Evolutionary conservation across 805 yeast genomes (phyloP).

Genomic region (Ogataea neopini): DNA sequence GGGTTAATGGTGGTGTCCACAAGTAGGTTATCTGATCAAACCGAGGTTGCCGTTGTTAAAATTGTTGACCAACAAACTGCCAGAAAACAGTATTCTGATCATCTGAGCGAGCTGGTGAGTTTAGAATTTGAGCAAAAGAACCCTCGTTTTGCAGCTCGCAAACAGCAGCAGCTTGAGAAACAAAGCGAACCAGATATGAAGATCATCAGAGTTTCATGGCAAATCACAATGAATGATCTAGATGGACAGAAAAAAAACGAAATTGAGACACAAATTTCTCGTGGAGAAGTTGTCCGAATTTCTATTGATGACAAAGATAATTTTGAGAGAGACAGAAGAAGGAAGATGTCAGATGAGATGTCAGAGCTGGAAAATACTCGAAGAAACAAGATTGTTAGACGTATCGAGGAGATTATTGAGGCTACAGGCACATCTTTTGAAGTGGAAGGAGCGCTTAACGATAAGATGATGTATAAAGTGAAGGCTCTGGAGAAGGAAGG

Average conservation of each 20-base stretch:
- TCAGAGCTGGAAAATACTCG: conserved; percentile 36
- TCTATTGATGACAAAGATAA: conserved; percentile 42
- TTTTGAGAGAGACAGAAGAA: conserved; percentile 21
- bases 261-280: conserved; percentile 44
- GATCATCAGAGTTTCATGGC: conserved; percentile 54
- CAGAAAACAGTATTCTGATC: conserved; percentile 31
- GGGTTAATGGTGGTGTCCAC: conserved; percentile 29
- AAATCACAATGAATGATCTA: conserved; percentile 54
- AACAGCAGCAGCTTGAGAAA: conserved; percentile 11
- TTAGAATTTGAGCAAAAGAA: conserved; percentile 15
- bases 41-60: conserved; percentile 25
- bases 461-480: conserved; percentile 22
- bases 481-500: conserved; percentile 8
- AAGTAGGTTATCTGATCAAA: conserved; percentile 11
- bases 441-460: conserved; percentile 22
- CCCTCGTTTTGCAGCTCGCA: conserved; percentile 17
- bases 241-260: conserved; percentile 54
- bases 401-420: conserved; percentile 30
- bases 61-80: conserved; percentile 26
- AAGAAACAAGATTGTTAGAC: conserved; percentile 36
- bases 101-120: conserved; percentile 25
- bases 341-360: conserved; percentile 14
- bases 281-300: conserved; percentile 43
- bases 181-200: conserved; percentile 37
- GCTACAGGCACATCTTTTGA: conserved; percentile 28